Evolutionary conservation across 2,329 filamentous ascomycete species (phyloP).

Genomic region (Aspergillus clavatus): DNA sequence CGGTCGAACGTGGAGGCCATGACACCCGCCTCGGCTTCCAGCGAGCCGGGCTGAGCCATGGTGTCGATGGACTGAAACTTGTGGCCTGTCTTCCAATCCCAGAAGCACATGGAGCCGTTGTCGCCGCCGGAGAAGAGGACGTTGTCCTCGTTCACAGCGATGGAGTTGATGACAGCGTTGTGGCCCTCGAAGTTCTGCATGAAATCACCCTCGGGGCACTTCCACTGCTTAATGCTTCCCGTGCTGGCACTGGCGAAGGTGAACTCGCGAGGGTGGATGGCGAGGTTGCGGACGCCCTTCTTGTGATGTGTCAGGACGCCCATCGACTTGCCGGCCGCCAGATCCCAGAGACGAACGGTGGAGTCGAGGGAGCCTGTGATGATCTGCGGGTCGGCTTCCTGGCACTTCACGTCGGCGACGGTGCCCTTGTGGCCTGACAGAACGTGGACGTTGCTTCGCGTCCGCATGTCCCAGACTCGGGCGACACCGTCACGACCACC

Average conservation of each 20-base stretch:
- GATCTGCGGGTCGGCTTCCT: conserved; percentile 94
- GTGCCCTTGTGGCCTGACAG: conserved; percentile 86
- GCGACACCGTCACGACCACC: conserved; percentile 92
- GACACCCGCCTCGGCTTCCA: conserved; percentile 90
- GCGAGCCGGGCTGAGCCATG: conserved; percentile 84
- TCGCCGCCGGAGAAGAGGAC: conserved; percentile 93
- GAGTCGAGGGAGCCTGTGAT: conserved; percentile 90
- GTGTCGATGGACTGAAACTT: conserved; percentile 86
- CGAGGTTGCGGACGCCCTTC: conserved; percentile 83
- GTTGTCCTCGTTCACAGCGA: conserved; percentile 90
- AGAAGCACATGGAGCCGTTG: conserved; percentile 95
- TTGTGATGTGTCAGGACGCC: conserved; percentile 97
- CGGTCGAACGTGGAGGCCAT: conserved; percentile 92
- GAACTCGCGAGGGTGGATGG: conserved; percentile 85
- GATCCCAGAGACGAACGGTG: conserved; percentile 88
- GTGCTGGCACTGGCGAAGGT: conserved; percentile 93
- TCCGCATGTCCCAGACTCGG: conserved; percentile 97
- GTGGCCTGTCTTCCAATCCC: conserved; percentile 97
- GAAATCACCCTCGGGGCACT: conserved; percentile 93
- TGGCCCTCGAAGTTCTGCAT: conserved; percentile 99
- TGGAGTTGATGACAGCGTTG: conserved; percentile 91
- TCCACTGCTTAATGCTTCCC: conserved; percentile 97
- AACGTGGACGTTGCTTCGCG: conserved; percentile 91
- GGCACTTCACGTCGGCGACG: conserved; percentile 81
- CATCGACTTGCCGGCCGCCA: conserved; percentile 94